phyloP scores from a whole-genome alignment of 345 rosid species.

The Cochlearia excelsa region DNA sequence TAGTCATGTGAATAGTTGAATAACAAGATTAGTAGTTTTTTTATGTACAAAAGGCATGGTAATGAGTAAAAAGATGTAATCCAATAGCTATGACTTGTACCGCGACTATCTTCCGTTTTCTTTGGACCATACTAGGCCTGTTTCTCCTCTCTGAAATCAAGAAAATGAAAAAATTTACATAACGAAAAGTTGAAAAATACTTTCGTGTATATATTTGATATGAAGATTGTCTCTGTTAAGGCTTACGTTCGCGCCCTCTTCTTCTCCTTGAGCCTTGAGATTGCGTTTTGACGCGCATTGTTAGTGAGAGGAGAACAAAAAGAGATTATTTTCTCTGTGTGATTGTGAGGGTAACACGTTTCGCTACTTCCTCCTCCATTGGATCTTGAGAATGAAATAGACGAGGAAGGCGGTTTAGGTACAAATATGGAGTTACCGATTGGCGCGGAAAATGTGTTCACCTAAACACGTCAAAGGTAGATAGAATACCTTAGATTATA shows the following conservation, averaged over 20 bases:
- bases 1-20: slow-evolving; percentile 14
- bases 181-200: not conserved
- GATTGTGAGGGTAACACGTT: slow-evolving; percentile 36
- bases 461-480: slow-evolving; percentile 17
- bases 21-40: slow-evolving; percentile 13
- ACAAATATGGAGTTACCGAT: slow-evolving; percentile 24
- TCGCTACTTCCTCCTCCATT: slow-evolving; percentile 38
- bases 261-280: slow-evolving; percentile 61
- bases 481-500: slow-evolving; percentile 5
- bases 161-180: slow-evolving; percentile 2
- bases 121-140: slow-evolving; percentile 18
- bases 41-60: slow-evolving; percentile 27
- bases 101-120: not conserved
- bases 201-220: slow-evolving; percentile 3
- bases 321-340: slow-evolving; percentile 38
- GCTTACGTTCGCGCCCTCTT: slow-evolving; percentile 60
- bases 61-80: slow-evolving; percentile 9
- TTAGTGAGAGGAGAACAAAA: slow-evolving; percentile 37
- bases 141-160: slow-evolving; percentile 32
- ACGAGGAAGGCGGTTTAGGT: slow-evolving; percentile 40
- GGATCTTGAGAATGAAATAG: slow-evolving; percentile 44
- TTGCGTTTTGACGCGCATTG: slow-evolving; percentile 41
- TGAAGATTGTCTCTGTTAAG: not conserved
- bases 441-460: slow-evolving; percentile 32
- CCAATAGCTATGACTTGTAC: not conserved